Evolutionary conservation across 2,329 filamentous ascomycete species (phyloP).

Genomic region (Myriosclerotinia duriaeana): DNA sequence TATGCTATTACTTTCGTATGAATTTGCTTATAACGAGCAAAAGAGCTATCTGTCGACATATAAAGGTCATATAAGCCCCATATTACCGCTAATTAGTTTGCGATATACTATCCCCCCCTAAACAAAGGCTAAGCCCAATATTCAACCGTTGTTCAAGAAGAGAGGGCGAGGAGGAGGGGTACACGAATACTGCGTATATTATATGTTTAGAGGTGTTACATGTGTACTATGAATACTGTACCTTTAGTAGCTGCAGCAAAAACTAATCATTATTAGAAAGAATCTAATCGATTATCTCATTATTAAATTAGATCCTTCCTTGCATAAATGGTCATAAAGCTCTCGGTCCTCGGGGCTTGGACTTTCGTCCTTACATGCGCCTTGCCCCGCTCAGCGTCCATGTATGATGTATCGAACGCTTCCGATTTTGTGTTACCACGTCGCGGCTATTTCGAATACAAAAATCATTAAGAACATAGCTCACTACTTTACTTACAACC

Average conservation of each 20-base stretch:
- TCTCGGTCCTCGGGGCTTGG: not conserved
- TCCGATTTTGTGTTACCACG: conserved; percentile 12
- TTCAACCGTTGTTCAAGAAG: too few species aligned
- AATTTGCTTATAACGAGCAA: not conserved
- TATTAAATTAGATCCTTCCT: conserved; percentile 7
- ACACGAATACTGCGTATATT: conserved; percentile 2
- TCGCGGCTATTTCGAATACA: conserved; percentile 15
- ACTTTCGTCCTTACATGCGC: conserved; percentile 12
- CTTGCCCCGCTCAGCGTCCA: not conserved
- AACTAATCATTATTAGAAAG: not conserved
- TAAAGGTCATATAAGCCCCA: too few species aligned
- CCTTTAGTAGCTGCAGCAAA: not conserved
- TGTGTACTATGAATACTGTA: not conserved
- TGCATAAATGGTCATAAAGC: conserved; percentile 18
- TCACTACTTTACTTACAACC: conserved; percentile 14
- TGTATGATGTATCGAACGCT: conserved; percentile 7
- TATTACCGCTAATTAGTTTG: too few species aligned
- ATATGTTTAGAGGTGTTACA: not conserved
- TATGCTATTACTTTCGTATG: not conserved
- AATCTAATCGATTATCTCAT: not conserved
- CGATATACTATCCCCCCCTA: too few species aligned
- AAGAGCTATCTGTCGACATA: not conserved
- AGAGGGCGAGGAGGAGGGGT: too few species aligned
- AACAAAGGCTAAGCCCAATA: too few species aligned
- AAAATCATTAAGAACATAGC: conserved; percentile 14